Conservation (phyloP, 1,284 basidiomycete species). For the Papiliotrema nemorosa region DNA sequence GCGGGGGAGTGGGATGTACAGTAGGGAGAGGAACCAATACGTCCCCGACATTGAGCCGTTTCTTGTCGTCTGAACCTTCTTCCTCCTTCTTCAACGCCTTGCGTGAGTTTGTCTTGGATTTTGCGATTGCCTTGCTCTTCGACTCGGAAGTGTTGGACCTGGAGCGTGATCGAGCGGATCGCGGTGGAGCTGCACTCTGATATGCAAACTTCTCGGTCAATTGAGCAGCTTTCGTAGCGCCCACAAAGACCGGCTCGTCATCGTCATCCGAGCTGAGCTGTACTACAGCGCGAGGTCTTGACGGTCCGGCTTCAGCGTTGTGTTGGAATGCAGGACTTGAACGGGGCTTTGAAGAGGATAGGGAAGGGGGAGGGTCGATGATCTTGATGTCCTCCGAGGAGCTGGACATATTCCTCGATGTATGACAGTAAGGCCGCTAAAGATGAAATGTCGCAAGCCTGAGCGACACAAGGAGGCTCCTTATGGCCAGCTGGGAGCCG, state of each 20-base stretch:
- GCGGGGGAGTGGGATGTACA: slow-evolving; percentile 20
- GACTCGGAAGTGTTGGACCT: neutral
- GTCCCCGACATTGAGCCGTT: neutral
- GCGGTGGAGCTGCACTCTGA: neutral
- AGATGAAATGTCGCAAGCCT: no score
- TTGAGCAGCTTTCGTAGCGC: slow-evolving; percentile 4
- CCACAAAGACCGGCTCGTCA: slow-evolving; percentile 25
- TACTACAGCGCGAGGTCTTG: neutral
- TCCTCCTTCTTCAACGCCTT: neutral
- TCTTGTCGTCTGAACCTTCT: neutral
- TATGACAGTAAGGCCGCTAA: no score
- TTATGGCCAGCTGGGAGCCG: no score
- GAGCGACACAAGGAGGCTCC: no score
- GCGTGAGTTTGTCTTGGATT: neutral
- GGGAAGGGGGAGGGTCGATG: neutral
- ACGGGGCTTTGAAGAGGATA: neutral
- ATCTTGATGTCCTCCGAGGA: neutral
- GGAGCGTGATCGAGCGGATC: neutral
- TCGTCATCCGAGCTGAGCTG: neutral
- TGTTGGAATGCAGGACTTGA: no score
- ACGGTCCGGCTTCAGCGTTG: neutral
- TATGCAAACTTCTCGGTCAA: slow-evolving; percentile 21
- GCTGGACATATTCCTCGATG: neutral
- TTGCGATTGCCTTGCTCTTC: neutral
- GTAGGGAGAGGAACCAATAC: slow-evolving; percentile 9